Evolutionary conservation across 2,329 filamentous ascomycete genomes (phyloP).

Genomic region (Colletotrichum brevisporum): DNA sequence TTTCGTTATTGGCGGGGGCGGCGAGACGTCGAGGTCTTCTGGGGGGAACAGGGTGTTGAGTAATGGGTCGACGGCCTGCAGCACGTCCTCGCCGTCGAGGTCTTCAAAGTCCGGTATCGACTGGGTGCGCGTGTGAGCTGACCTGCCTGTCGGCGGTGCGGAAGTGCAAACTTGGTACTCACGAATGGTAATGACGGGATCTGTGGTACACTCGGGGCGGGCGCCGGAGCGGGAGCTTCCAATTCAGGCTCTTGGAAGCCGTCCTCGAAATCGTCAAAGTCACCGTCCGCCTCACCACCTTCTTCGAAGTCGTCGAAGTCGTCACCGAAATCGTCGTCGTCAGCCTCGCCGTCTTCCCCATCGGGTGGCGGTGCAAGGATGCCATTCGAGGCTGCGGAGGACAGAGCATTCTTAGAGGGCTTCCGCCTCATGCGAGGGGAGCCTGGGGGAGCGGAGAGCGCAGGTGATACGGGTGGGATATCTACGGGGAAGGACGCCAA

Average conservation of each 20-base stretch:
- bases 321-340: conserved; percentile 54
- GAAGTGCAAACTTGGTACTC: conserved; percentile 42
- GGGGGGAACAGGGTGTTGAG: conserved; percentile 76
- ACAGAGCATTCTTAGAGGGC: conserved; percentile 46
- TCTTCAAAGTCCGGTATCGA: conserved; percentile 78
- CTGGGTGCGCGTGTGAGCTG: conserved; percentile 55
- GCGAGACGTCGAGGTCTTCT: conserved; percentile 65
- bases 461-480: conserved; percentile 48
- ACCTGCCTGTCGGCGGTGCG: background rate
- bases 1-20: conserved; percentile 65
- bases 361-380: conserved; percentile 34
- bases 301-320: conserved; percentile 63
- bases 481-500: conserved; percentile 51
- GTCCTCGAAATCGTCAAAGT: conserved; percentile 80
- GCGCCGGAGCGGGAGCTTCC: conserved; percentile 47
- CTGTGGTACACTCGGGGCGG: conserved; percentile 51
- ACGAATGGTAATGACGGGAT: conserved; percentile 61
- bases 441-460: conserved; percentile 46
- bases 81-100: conserved; percentile 72
- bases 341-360: conserved; percentile 48
- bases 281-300: conserved; percentile 43
- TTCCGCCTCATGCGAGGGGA: conserved; percentile 51
- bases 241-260: conserved; percentile 73
- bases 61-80: conserved; percentile 74
- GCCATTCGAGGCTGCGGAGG: conserved; percentile 24